Percentiles rank a stretch among this genome's conserved stretches.
Evolutionary conservation across 1,139 yeast genomes (phyloP).

Genomic region (Schwanniomyces etchellsii): DNA sequence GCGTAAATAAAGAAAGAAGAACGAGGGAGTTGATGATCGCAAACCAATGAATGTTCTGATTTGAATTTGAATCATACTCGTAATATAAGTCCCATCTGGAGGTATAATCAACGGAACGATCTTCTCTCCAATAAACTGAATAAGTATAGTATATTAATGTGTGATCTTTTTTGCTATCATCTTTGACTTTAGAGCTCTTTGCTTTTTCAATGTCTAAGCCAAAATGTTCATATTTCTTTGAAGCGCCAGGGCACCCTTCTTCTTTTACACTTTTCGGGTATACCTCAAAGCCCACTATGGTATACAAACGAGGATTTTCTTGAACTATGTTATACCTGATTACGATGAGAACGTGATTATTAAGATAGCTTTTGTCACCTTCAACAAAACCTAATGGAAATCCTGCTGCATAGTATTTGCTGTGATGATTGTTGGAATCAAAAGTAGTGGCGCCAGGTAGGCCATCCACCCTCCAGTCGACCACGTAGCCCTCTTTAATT

Average conservation of each 20-base stretch:
- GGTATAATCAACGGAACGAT: slow-evolving; percentile 57
- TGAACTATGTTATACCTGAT: slow-evolving; percentile 63
- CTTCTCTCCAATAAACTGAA: slow-evolving; percentile 88
- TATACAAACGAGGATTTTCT: slow-evolving; percentile 30
- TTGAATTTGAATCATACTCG: slow-evolving; percentile 45
- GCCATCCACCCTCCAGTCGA: slow-evolving; percentile 80
- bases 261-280: slow-evolving; percentile 78
- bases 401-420: slow-evolving; percentile 79
- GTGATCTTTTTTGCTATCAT: slow-evolving; percentile 10
- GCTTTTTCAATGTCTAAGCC: slow-evolving; percentile 27
- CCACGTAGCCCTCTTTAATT: slow-evolving; percentile 66
- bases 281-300: slow-evolving; percentile 87
- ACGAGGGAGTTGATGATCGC: slow-evolving; percentile 64
- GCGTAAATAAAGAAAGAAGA: slow-evolving; percentile 51
- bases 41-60: slow-evolving; percentile 60
- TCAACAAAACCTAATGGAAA: slow-evolving; percentile 74
- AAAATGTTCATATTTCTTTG: slow-evolving; percentile 50
- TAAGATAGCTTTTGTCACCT: slow-evolving; percentile 52
- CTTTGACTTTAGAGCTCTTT: slow-evolving; percentile 1
- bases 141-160: slow-evolving; percentile 69
- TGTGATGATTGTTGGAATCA: slow-evolving; percentile 51
- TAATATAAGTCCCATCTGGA: slow-evolving; percentile 74
- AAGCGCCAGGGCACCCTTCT: slow-evolving; percentile 64
- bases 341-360: slow-evolving; percentile 80
- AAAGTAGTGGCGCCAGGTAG: slow-evolving; percentile 89